Base-by-base conservation (phyloP, 805 yeast species). In the Candida tallmaniae region DNA sequence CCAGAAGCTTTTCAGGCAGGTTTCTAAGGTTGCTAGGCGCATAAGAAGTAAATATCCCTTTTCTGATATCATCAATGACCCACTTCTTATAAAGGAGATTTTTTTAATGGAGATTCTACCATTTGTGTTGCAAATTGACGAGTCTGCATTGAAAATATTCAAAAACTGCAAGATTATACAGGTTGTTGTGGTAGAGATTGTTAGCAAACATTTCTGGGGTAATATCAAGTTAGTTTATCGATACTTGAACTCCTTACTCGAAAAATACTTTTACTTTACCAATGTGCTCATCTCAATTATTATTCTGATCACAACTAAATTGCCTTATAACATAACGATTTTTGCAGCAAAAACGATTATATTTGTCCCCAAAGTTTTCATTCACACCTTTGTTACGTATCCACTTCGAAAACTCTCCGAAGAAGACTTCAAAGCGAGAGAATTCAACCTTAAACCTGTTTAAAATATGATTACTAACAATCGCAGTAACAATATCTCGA, bases 361-460 rank as follows among this genome's bases (percentile, higher is more conserved):
- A 8, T 51, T 52, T 25, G 6, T 55, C 9, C 60, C 62, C 3
- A 42, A 36, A 27, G 30, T 53, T 5, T 17, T 51, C 12, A n/a
- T 52, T 8, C 47, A 45, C 23, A 39, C 42, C 10, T 38, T 46
- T 15, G 22, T 48, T 4, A 16, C 41, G 7, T 42, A 48, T 38
- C 51, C 56, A 6, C 10, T 31, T 4, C 10, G 27, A 7, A 23
- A 23, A 16, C 8, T 25, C 8, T 14, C 13, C 12, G 12, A 25
- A 14, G 27, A 25, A 8, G 27, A 25, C 7, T 25, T 25, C 13
- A 24, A 24, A 14, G 27, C 27, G 12, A 40, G 47, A 24, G 36
- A 42, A 27, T 45, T 46, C 23, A 44, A 40, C 23, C 23, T 22
- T 9, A 9, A n/a, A 9, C 23, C 23, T n/a, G n/a, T n/a, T n/a